Conservation (phyloP, 495 filamentous ascomycete species). For the Talaromyces adpressus region DNA sequence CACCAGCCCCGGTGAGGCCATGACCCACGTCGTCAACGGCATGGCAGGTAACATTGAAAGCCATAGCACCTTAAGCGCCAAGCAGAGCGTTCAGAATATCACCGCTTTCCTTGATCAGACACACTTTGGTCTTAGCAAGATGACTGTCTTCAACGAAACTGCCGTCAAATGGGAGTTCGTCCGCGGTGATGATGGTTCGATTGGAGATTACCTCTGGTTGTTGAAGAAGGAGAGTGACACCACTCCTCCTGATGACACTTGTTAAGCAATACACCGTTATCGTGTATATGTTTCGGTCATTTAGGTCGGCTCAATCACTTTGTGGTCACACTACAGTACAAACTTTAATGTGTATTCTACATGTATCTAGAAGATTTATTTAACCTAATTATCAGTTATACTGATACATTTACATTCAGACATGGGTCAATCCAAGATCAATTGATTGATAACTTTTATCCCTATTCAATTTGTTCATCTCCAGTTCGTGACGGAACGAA, state of each 20-base stretch:
- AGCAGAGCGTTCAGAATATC: conserved; percentile 28
- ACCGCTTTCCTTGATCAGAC: conserved; percentile 39
- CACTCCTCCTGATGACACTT: conserved; percentile 1
- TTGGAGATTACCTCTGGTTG: conserved; percentile 37
- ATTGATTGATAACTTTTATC: background rate
- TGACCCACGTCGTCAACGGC: conserved; percentile 45
- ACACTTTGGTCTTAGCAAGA: conserved; percentile 43
- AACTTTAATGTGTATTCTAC: conserved; percentile 1
- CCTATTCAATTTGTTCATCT: background rate
- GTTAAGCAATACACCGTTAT: background rate
- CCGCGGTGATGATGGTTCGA: conserved; percentile 31
- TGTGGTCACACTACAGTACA: background rate
- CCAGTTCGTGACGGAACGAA: background rate
- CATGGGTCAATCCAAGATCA: background rate
- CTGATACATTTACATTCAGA: background rate
- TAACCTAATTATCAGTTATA: background rate
- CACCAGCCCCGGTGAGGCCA: conserved; percentile 30
- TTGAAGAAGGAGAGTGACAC: conserved; percentile 18
- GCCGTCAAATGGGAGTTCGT: conserved; percentile 39
- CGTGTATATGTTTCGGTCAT: too few species aligned
- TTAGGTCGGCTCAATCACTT: background rate
- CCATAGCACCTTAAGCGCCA: conserved; percentile 27
- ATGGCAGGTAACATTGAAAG: conserved; percentile 40
- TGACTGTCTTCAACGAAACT: conserved; percentile 36
- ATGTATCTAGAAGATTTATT: background rate